These are phyloP conservation scores for Flueggea neowawraea DNA, from an alignment of 441 rosid species.

Conservation along the genomic window DNA sequence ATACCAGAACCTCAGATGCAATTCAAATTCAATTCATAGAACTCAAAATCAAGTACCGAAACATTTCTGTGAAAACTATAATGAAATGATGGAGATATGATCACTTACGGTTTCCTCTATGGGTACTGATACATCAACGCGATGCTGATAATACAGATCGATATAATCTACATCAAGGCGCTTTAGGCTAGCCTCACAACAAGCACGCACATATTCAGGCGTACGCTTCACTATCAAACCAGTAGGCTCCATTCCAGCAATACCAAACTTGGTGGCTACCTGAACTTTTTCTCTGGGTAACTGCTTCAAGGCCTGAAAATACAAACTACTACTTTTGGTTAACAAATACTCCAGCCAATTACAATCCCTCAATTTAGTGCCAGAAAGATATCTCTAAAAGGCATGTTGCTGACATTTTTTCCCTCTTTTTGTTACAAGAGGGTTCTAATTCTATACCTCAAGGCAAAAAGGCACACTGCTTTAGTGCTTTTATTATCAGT, in stretches of 20 bases:
- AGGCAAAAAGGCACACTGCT: neutral
- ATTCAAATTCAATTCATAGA: neutral
- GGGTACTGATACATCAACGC: conserved; percentile 10
- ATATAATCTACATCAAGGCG: conserved; percentile 27
- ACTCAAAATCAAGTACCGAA: neutral
- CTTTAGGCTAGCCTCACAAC: conserved; percentile 54
- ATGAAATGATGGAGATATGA: neutral
- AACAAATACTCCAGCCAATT: too few relatives aligned
- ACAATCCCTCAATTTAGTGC: neutral
- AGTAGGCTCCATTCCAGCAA: conserved; percentile 11
- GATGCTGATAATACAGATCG: conserved; percentile 16
- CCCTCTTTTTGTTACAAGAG: too few relatives aligned
- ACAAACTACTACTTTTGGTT: neutral
- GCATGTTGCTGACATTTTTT: neutral
- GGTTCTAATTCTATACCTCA: neutral
- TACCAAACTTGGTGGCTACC: conserved; percentile 56
- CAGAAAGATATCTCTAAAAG: neutral
- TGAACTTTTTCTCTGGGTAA: conserved; percentile 55
- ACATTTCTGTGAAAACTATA: neutral
- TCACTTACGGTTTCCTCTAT: conserved; percentile 15
- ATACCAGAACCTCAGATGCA: neutral
- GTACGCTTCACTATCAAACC: conserved; percentile 28
- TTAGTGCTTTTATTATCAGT: too few relatives aligned
- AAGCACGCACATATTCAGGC: conserved; percentile 47
- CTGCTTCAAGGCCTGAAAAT: conserved; percentile 52